Percentiles rank a stretch among this genome's conserved stretches.
These are phyloP conservation scores for Chaetomiaceae sp. DNA, from an alignment of 2,329 filamentous ascomycete species.

Conservation along the genomic window DNA sequence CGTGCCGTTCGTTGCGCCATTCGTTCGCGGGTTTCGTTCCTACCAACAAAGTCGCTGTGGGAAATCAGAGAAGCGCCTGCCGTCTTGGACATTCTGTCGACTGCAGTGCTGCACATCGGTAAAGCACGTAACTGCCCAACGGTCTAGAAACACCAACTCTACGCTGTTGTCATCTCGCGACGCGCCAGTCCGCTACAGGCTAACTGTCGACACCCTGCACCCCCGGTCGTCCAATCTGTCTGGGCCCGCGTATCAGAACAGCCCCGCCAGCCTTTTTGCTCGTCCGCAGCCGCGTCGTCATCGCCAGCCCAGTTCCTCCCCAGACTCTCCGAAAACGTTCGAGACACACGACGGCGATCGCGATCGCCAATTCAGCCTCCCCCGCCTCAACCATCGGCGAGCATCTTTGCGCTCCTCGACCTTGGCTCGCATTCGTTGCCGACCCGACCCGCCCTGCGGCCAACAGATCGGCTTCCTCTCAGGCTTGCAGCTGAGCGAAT, in stretches of 20 bases:
- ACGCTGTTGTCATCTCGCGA: no score
- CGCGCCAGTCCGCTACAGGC: no score
- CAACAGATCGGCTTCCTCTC: background rate
- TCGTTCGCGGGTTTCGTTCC: slow-evolving; percentile 5
- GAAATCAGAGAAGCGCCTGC: background rate
- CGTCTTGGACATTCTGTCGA: background rate
- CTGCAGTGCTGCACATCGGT: no score
- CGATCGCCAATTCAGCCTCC: slow-evolving; percentile 10
- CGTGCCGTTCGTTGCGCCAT: slow-evolving; percentile 12
- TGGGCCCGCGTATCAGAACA: background rate
- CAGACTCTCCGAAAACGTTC: background rate
- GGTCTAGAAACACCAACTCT: no score
- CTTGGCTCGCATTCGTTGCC: background rate
- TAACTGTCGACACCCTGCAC: no score
- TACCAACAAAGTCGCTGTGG: slow-evolving; percentile 1
- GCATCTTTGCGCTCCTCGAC: background rate
- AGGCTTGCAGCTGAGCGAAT: background rate
- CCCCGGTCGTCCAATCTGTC: background rate
- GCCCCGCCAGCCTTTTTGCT: slow-evolving; percentile 7
- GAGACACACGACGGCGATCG: slow-evolving; percentile 1
- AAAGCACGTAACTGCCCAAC: background rate
- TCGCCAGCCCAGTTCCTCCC: slow-evolving; percentile 12
- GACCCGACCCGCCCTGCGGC: background rate
- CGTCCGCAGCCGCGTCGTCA: slow-evolving; percentile 17
- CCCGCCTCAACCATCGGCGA: slow-evolving; percentile 2